Evolutionary conservation across 192 early-diverging fungal genomes (phyloP), one percentile per base, ranked within the genome.

Genomic region (Hyaloraphidium curvatum): DNA sequence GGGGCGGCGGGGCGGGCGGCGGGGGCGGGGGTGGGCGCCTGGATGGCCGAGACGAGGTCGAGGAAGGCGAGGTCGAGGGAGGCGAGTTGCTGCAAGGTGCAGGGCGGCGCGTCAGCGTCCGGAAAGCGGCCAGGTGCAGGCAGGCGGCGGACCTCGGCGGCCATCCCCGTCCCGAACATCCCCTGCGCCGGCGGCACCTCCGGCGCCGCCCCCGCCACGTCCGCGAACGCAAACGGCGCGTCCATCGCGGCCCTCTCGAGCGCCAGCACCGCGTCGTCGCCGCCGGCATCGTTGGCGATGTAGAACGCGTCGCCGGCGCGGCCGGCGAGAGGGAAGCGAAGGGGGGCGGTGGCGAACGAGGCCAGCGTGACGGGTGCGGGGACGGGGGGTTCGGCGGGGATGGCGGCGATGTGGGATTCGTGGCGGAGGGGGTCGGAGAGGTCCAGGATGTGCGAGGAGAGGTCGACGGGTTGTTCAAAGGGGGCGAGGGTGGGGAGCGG

Each of bases 401-500:
- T 11, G 35, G 17, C 11, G 17, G 11, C 11, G 74, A 79, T 54
- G 69, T 69, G 41, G 73, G 72, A 56, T 88, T 86, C 68, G 69
- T 93, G 27, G 80, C 73, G 51, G 75, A 79, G 0, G 55, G 59
- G 30, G 79, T 83, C 7, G 67, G 62, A 40, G n/a, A n/a, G n/a
- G n/a, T n/a, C n/a, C n/a, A n/a, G n/a, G n/a, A n/a, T n/a, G n/a
- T n/a, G n/a, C n/a, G n/a, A n/a, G n/a, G n/a, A n/a, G n/a, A n/a
- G n/a, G n/a, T n/a, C n/a, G n/a, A n/a, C n/a, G n/a, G n/a, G n/a
- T n/a, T n/a, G n/a, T n/a, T n/a, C n/a, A n/a, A n/a, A n/a, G n/a
- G n/a, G n/a, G n/a, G n/a, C n/a, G n/a, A n/a, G n/a, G n/a, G n/a
- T n/a, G n/a, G n/a, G n/a, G n/a, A n/a, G n/a, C n/a, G n/a, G n/a